phyloP scores from a whole-genome alignment of 805 yeast species.

The Ogataea pignaliae region DNA sequence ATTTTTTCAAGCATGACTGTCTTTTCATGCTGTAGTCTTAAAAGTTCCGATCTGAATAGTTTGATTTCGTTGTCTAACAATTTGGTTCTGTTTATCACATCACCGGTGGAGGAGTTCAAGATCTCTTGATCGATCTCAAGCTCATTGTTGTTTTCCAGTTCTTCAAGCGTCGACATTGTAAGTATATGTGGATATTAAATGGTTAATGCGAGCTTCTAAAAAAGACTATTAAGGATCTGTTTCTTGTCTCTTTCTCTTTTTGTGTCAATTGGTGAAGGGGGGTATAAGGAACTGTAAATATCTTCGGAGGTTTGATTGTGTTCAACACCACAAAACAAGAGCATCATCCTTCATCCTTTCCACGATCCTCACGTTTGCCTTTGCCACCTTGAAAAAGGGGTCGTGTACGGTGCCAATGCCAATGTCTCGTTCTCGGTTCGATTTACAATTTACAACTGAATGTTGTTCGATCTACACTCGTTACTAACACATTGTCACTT shows the following conservation, averaged over 20 bases:
- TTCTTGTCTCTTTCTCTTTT: neutral
- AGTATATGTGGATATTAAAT: neutral
- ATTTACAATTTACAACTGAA: no score
- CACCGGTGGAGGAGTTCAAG: slow-evolving; percentile 69
- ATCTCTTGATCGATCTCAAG: slow-evolving; percentile 80
- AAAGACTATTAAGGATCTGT: no score
- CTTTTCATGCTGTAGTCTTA: slow-evolving; percentile 87
- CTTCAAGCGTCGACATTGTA: slow-evolving; percentile 80
- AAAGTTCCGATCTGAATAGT: slow-evolving; percentile 88
- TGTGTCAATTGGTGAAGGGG: neutral
- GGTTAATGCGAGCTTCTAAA: neutral
- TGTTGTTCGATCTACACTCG: no score
- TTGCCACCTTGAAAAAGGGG: no score
- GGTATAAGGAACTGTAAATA: neutral
- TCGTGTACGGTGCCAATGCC: no score
- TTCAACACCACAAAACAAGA: no score
- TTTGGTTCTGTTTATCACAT: slow-evolving; percentile 79
- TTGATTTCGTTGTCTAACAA: slow-evolving; percentile 92
- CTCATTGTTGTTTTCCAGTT: slow-evolving; percentile 54
- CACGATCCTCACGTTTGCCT: no score
- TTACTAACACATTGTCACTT: no score
- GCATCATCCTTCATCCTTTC: no score
- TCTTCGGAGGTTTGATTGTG: no score
- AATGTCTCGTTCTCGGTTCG: no score
- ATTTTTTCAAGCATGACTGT: slow-evolving; percentile 89